Percentiles rank a stretch among this genome's conserved stretches.
phyloP scores from a whole-genome alignment of 345 rosid species.

The Acer yangbiense region DNA sequence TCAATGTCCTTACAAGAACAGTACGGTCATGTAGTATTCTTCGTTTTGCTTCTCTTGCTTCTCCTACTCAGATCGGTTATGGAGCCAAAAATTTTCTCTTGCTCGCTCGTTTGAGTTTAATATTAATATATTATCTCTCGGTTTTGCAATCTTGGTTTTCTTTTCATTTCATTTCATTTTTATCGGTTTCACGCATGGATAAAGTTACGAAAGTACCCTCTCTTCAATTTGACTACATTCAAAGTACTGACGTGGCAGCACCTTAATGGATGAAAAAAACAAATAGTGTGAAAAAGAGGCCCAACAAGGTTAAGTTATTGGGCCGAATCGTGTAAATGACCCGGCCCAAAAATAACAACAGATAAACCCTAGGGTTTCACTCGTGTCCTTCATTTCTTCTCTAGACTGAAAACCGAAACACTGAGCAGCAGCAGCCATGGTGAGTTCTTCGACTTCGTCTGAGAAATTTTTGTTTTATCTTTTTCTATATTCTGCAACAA shows the following conservation, averaged over 20 bases:
- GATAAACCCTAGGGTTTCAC: constrained; percentile 17
- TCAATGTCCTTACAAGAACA: neutral
- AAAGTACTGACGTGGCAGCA: neutral
- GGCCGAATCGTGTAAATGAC: neutral
- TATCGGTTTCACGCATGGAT: neutral
- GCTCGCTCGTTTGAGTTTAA: neutral
- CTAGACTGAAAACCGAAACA: neutral
- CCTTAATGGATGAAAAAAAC: neutral
- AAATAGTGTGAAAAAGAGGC: neutral
- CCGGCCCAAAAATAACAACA: neutral
- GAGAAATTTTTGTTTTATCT: neutral
- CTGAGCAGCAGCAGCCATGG: constrained; percentile 25
- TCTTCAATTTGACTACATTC: neutral
- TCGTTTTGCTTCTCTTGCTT: neutral
- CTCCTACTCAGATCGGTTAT: constrained; percentile 15
- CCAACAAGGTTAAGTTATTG: neutral
- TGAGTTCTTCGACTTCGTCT: neutral
- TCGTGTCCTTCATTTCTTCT: neutral
- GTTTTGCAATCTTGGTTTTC: neutral
- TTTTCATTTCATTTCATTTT: no score
- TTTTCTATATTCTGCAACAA: neutral
- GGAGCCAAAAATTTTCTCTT: constrained; percentile 8
- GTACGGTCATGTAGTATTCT: neutral
- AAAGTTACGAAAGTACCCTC: constrained; percentile 15
- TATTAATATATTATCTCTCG: no score